Evolutionary conservation across 2,329 filamentous ascomycete genomes (phyloP).

Genomic region (Thelonectria discophora): DNA sequence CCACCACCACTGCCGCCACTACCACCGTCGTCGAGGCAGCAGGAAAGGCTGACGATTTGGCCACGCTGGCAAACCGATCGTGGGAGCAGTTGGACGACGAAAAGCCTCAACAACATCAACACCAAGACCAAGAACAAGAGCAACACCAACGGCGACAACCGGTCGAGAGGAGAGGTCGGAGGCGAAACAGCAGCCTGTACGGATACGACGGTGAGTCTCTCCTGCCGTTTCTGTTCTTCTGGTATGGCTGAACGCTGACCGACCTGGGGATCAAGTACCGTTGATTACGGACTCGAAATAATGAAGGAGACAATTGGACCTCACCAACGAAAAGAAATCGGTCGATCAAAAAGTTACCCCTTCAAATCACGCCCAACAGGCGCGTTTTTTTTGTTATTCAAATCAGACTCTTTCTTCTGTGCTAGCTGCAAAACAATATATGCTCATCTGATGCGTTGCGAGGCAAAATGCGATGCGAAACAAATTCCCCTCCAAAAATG

Average conservation of each 20-base stretch:
- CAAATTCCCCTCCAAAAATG: background rate
- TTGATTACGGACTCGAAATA: background rate
- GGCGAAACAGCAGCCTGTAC: background rate
- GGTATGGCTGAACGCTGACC: too few relatives aligned
- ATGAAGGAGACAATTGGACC: background rate
- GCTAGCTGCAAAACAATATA: background rate
- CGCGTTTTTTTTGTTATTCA: background rate
- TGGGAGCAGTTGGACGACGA: slow-evolving; percentile 13
- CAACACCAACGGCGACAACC: background rate
- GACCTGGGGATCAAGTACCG: background rate
- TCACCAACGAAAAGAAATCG: background rate
- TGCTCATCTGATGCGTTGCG: background rate
- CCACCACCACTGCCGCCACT: too few relatives aligned
- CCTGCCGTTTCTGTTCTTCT: background rate
- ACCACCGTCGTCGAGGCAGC: slow-evolving; percentile 25
- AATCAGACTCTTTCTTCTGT: background rate
- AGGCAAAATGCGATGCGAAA: background rate
- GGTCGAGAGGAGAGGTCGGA: slow-evolving; percentile 23
- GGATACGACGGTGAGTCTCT: background rate
- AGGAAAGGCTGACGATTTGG: slow-evolving; percentile 13
- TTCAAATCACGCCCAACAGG: background rate
- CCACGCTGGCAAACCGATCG: slow-evolving; percentile 29
- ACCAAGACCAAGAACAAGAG: background rate
- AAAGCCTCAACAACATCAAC: background rate
- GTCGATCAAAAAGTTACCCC: background rate